Conservation (phyloP, 306 rosid genomes). For the Cucurbita argyrosperma region DNA sequence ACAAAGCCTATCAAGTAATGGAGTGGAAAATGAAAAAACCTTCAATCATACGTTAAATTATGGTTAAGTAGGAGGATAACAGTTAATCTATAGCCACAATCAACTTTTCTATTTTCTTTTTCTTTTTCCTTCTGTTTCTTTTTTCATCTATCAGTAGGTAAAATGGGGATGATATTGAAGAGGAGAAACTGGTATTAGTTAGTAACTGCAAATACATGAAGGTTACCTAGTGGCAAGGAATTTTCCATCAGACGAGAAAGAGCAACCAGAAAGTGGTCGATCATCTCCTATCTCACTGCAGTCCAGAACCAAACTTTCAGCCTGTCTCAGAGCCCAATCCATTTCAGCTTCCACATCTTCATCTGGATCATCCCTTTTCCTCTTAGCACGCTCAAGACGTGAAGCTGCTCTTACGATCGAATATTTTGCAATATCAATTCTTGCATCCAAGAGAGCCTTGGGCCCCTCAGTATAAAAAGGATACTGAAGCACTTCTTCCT, state of each 20-base stretch:
- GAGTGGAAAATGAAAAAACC: neutral
- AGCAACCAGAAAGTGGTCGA: constrained; percentile 55
- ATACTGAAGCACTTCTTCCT: constrained; percentile 53
- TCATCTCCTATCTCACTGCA: constrained; percentile 90
- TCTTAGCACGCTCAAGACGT: constrained; percentile 59
- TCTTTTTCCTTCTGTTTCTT: neutral
- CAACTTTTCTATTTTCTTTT: neutral
- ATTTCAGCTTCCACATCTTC: constrained; percentile 81
- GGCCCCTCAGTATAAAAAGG: constrained; percentile 88
- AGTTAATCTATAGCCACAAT: neutral
- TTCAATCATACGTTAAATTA: neutral
- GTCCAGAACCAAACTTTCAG: constrained; percentile 55
- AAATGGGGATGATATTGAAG: neutral
- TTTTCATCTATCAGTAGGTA: neutral
- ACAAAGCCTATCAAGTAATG: neutral
- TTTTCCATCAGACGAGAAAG: constrained; percentile 65
- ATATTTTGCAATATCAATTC: constrained; percentile 56
- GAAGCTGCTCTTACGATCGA: constrained; percentile 48
- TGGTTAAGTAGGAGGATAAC: neutral
- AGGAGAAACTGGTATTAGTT: neutral
- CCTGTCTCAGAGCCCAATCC: constrained; percentile 65
- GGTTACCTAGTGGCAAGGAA: constrained; percentile 63
- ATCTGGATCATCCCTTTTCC: constrained; percentile 89
- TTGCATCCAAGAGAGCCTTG: constrained; percentile 48
- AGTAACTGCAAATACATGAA: neutral